Conservation (phyloP, 2,329 filamentous ascomycete genomes). For the Mycosphaerella sp. region DNA sequence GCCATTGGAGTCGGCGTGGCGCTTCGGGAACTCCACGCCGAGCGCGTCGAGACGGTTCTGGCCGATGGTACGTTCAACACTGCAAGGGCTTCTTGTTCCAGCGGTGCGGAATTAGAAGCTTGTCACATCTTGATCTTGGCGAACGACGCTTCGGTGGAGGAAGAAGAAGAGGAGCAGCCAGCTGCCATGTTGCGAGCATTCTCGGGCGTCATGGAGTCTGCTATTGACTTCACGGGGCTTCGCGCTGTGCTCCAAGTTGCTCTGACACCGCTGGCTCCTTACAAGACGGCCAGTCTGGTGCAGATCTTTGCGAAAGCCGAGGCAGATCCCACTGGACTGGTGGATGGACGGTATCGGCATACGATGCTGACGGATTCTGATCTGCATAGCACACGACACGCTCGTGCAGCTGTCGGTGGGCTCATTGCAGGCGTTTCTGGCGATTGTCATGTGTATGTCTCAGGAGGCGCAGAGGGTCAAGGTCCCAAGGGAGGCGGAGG, state of each 20-base stretch:
- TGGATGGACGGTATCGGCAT: conserved; percentile 4
- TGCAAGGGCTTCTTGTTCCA: conserved; percentile 8
- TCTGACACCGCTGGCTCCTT: neutral
- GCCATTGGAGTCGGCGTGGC: conserved; percentile 7
- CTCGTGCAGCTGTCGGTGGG: conserved; percentile 10
- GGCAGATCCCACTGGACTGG: conserved; percentile 10
- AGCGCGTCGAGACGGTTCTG: neutral
- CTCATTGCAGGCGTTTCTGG: conserved; percentile 10
- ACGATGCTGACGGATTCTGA: conserved; percentile 13
- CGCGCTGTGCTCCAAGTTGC: neutral
- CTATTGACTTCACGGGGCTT: neutral
- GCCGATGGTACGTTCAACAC: conserved; percentile 1
- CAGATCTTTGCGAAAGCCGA: conserved; percentile 14
- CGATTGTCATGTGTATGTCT: conserved; percentile 10
- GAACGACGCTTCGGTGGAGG: neutral
- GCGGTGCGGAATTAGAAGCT: conserved; percentile 11
- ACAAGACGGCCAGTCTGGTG: neutral
- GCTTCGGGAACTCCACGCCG: neutral
- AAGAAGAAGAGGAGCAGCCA: neutral
- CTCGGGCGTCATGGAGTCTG: neutral
- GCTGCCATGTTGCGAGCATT: neutral
- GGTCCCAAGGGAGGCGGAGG: neutral
- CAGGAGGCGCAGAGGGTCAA: conserved; percentile 11
- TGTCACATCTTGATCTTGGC: conserved; percentile 12
- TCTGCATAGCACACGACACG: conserved; percentile 11